Conservation (phyloP, 2,329 filamentous ascomycete genomes). For the Corniculantispora saksenae region DNA sequence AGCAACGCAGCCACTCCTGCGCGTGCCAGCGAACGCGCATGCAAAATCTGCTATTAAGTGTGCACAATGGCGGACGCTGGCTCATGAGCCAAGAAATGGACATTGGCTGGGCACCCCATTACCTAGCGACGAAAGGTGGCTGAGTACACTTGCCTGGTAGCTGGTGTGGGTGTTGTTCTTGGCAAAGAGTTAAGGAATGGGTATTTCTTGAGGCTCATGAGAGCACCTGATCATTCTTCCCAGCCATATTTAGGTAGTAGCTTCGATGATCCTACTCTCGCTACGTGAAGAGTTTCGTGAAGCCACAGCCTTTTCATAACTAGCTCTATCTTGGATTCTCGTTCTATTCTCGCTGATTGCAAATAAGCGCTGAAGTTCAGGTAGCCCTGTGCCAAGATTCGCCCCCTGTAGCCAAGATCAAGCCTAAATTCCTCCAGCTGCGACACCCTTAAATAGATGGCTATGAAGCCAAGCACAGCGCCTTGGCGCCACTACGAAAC, state of each 20-base stretch:
- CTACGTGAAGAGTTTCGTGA: no score
- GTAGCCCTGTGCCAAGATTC: constrained; percentile 3
- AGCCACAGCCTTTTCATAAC: no score
- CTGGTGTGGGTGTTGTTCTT: constrained; percentile 8
- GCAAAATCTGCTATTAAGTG: background rate
- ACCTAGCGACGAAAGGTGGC: constrained; percentile 4
- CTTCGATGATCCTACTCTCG: background rate
- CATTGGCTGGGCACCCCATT: constrained; percentile 10
- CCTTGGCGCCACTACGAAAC: background rate
- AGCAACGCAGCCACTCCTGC: constrained; percentile 1
- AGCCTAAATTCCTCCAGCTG: background rate
- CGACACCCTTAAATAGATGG: background rate
- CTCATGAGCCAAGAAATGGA: constrained; percentile 9
- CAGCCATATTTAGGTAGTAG: no score
- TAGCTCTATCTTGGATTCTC: background rate
- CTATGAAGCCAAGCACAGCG: constrained; percentile 2
- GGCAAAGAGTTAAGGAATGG: background rate
- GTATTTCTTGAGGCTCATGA: background rate
- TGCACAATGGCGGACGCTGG: background rate
- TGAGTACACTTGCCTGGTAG: background rate
- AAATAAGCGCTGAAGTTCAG: background rate
- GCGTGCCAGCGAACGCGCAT: background rate
- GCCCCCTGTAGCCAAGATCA: constrained; percentile 13
- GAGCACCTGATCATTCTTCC: no score
- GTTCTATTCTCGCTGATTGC: background rate